Evolutionary conservation across 78 protist genomes (phyloP).

Genomic region (Protostelium mycophagum): DNA sequence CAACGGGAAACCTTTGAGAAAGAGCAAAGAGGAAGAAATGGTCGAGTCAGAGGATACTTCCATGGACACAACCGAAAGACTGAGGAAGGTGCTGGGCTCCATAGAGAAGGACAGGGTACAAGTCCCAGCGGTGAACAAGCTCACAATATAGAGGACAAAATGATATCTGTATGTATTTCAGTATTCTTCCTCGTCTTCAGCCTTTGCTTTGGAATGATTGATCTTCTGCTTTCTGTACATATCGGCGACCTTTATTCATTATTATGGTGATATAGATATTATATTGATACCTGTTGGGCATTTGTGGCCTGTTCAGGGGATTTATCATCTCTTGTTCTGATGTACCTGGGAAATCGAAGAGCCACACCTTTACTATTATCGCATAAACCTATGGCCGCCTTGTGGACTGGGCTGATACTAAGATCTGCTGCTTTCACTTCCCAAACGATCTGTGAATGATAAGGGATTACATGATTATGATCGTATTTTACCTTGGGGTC

Average conservation of each 20-base stretch:
- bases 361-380: conserved; percentile 93
- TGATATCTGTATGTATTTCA: not conserved
- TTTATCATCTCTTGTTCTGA: conserved; percentile 95
- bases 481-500: too few relatives aligned
- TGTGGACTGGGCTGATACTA: conserved; percentile 84
- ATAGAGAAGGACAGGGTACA: not conserved
- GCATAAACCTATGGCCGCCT: conserved; percentile 81
- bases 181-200: not conserved
- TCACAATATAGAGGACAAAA: not conserved
- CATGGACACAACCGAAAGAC: not conserved
- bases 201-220: conserved; percentile 7
- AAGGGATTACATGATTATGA: too few relatives aligned
- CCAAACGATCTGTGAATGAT: conserved; percentile 96
- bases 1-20: conserved; percentile 47
- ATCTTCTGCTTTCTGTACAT: conserved; percentile 33
- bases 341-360: conserved; percentile 97
- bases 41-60: not conserved
- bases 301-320: conserved; percentile 89
- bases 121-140: not conserved
- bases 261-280: not conserved
- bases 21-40: not conserved
- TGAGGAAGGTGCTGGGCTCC: not conserved
- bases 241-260: conserved; percentile 24
- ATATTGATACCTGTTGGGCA: conserved; percentile 77
- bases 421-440: conserved; percentile 95